Conservation (phyloP, 2,329 filamentous ascomycete species). For the Sphaceloma murrayae region DNA sequence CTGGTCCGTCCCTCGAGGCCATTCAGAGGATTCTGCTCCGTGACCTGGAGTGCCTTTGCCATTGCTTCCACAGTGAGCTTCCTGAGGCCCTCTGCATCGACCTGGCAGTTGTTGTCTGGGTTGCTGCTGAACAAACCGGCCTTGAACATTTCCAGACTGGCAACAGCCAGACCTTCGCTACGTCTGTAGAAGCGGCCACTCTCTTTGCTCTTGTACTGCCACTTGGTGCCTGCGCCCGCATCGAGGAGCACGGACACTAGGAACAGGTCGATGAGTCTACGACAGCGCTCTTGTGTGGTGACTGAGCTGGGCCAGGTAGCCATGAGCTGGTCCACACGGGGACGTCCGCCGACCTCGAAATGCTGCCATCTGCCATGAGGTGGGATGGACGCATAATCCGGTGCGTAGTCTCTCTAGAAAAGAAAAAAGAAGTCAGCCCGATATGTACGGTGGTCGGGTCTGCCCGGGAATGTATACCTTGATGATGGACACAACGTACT, state of each 20-base stretch:
- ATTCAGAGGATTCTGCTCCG: conserved; percentile 67
- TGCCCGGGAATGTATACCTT: conserved; percentile 53
- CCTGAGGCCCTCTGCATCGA: conserved; percentile 73
- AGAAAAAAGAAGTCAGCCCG: too few species aligned
- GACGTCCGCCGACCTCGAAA: conserved; percentile 69
- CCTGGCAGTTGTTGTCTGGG: conserved; percentile 70
- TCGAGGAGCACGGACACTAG: conserved; percentile 73
- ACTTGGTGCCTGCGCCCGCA: conserved; percentile 79
- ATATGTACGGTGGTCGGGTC: conserved; percentile 16
- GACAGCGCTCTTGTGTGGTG: conserved; percentile 63
- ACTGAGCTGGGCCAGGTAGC: conserved; percentile 58
- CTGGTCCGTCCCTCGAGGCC: conserved; percentile 77
- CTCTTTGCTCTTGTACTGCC: conserved; percentile 87
- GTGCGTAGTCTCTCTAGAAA: conserved; percentile 62
- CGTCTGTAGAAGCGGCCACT: conserved; percentile 73
- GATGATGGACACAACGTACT: conserved; percentile 86
- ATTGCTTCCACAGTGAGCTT: conserved; percentile 64
- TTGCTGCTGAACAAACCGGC: conserved; percentile 79
- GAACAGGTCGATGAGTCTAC: conserved; percentile 68
- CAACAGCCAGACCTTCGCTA: conserved; percentile 78
- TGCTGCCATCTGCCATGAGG: conserved; percentile 81
- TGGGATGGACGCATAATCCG: conserved; percentile 64
- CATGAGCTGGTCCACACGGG: conserved; percentile 62
- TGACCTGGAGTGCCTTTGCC: conserved; percentile 75
- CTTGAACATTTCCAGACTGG: conserved; percentile 86